Evolutionary conservation across 129 eudicot genomes (phyloP).

Genomic region (Oenanthe sinensis): DNA sequence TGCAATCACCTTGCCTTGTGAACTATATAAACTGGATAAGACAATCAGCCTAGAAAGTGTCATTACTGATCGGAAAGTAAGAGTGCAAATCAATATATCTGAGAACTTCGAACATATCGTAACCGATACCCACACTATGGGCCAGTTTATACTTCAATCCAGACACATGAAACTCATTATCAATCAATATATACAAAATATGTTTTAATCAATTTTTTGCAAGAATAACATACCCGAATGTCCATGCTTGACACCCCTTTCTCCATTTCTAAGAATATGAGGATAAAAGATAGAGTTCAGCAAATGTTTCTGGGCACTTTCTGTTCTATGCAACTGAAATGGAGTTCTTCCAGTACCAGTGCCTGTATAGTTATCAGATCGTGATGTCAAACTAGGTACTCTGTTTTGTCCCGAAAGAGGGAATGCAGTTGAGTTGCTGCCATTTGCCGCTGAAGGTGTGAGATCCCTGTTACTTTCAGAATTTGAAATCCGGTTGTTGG

Average conservation of each 20-base stretch:
- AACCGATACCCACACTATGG: neutral
- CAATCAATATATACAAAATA: neutral
- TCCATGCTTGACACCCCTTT: constrained; percentile 22
- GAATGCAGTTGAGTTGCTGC: constrained; percentile 15
- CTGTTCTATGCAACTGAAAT: constrained; percentile 18
- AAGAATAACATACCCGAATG: constrained; percentile 25
- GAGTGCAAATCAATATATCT: neutral
- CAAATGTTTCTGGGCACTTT: constrained; percentile 19
- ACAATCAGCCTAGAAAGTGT: neutral
- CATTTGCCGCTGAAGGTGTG: constrained; percentile 22
- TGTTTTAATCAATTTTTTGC: neutral
- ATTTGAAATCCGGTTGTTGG: constrained; percentile 11
- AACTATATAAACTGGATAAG: neutral
- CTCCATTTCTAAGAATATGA: constrained; percentile 18
- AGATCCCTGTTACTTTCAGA: constrained; percentile 10
- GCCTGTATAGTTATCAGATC: constrained; percentile 20
- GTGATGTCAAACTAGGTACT: constrained; percentile 18
- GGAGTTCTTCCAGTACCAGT: constrained; percentile 18
- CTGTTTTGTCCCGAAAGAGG: constrained; percentile 17
- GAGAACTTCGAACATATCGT: neutral
- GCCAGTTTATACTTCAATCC: neutral
- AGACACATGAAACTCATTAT: neutral
- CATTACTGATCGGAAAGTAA: neutral
- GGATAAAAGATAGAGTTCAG: constrained; percentile 15
- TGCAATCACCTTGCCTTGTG: too few species aligned